phyloP scores from a whole-genome alignment of 164 flowering plant species.

The Liriodendron chinense region DNA sequence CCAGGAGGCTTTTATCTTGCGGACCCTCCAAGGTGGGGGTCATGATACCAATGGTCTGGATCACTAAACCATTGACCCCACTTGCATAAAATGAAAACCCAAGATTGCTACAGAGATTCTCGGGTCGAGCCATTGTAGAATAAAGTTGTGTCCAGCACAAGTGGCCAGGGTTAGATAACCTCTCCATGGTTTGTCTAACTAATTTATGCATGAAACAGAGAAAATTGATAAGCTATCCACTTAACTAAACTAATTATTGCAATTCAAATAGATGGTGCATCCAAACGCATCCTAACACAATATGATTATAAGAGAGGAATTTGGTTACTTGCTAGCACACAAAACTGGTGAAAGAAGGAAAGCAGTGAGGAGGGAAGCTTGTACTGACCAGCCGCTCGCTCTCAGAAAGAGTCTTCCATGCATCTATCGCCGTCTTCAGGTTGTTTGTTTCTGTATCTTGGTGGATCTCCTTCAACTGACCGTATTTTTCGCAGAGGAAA shows the following conservation, averaged over 20 bases:
- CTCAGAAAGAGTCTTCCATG: slow-evolving; percentile 38
- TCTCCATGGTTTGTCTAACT: too few relatives aligned
- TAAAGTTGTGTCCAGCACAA: too few relatives aligned
- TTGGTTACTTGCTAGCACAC: background rate
- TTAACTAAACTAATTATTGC: background rate
- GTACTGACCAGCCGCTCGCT: slow-evolving; percentile 30
- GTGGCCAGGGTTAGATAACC: too few relatives aligned
- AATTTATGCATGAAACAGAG: too few relatives aligned
- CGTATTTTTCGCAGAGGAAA: slow-evolving; percentile 28
- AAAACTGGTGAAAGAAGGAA: background rate
- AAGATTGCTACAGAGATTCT: too few relatives aligned
- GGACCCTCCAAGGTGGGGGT: too few relatives aligned
- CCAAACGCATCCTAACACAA: background rate
- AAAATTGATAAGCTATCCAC: too few relatives aligned
- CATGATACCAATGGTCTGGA: too few relatives aligned
- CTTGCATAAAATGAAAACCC: too few relatives aligned
- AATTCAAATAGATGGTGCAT: background rate
- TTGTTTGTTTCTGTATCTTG: slow-evolving; percentile 1
- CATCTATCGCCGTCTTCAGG: slow-evolving; percentile 25
- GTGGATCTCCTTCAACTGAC: slow-evolving; percentile 22
- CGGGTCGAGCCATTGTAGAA: too few relatives aligned
- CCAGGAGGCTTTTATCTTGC: too few relatives aligned
- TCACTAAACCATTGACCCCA: too few relatives aligned
- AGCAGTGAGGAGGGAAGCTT: background rate
- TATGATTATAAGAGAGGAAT: background rate